These are phyloP conservation scores for Parafenestella ontariensis DNA, from an alignment of 2,329 filamentous ascomycete species.

Conservation along the genomic window DNA sequence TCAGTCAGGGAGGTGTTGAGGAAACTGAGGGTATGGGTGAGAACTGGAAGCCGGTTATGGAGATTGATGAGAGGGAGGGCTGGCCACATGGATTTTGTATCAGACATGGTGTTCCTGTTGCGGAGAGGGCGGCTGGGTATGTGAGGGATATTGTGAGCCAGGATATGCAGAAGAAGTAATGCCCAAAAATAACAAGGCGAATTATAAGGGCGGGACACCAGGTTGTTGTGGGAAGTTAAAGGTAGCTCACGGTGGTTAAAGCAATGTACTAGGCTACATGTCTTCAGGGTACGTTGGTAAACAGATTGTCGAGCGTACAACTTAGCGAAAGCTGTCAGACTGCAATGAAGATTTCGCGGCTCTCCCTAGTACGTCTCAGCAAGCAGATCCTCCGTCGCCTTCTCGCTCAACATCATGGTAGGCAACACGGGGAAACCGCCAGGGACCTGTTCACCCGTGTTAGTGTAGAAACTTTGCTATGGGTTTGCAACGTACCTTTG, in stretches of 20 bases:
- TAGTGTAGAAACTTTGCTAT: not conserved
- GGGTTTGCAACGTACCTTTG: slow-evolving; percentile 13
- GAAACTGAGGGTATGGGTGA: slow-evolving; percentile 32
- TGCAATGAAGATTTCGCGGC: not conserved
- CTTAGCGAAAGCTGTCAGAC: not conserved
- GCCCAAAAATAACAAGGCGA: not conserved
- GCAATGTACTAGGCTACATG: no score
- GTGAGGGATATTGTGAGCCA: slow-evolving; percentile 51
- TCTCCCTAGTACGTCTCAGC: slow-evolving; percentile 1
- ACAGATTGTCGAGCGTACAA: not conserved
- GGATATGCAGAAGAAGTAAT: slow-evolving; percentile 20
- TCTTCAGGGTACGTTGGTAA: no score
- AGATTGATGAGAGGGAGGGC: slow-evolving; percentile 61
- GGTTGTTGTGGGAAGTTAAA: no score
- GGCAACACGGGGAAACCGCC: slow-evolving; percentile 60
- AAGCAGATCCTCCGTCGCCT: slow-evolving; percentile 58
- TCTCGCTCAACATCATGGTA: slow-evolving; percentile 62
- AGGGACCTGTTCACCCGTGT: slow-evolving; percentile 33
- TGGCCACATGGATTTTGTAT: slow-evolving; percentile 68
- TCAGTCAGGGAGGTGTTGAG: slow-evolving; percentile 19
- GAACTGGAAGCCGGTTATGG: slow-evolving; percentile 59
- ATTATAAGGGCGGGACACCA: not conserved
- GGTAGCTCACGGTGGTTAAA: no score
- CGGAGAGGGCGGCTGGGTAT: slow-evolving; percentile 59
- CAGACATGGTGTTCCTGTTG: slow-evolving; percentile 57